A percentile compares a stretch with the other conserved stretches of the same genome.
Conservation (phyloP, 192 early-diverging fungal genomes). For the Backusella circina region DNA sequence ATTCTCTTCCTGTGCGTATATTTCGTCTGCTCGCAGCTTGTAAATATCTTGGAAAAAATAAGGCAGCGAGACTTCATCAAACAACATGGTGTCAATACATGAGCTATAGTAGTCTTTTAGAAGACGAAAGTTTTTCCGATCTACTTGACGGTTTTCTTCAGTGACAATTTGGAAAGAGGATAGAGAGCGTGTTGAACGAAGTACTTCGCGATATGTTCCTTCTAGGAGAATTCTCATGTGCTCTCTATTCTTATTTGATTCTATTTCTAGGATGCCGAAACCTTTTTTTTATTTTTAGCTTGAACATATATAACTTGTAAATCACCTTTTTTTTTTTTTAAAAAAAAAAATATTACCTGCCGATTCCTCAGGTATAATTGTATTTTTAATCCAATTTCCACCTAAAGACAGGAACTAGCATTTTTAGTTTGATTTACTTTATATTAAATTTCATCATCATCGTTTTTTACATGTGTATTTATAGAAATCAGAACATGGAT, state of each 20-base stretch:
- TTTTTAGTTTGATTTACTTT: not conserved
- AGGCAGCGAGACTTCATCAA: not conserved
- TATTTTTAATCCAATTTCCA: conserved; percentile 49
- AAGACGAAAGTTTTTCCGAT: conserved; percentile 52
- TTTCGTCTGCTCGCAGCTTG: not conserved
- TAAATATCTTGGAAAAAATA: not conserved
- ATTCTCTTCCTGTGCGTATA: not conserved
- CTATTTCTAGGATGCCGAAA: not conserved
- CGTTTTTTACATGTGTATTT: conserved; percentile 52
- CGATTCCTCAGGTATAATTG: conserved; percentile 62
- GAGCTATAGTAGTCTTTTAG: conserved; percentile 52
- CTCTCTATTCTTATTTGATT: conserved; percentile 5
- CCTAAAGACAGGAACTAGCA: conserved; percentile 25
- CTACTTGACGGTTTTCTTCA: conserved; percentile 15
- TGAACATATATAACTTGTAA: not conserved
- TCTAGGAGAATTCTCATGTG: not conserved
- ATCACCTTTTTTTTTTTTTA: not conserved
- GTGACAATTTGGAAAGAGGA: not conserved
- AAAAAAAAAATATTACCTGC: conserved; percentile 22
- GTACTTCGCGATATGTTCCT: not conserved
- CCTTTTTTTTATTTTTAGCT: not conserved
- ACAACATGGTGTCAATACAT: conserved; percentile 40
- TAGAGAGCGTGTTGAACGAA: not conserved
- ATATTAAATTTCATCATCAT: not conserved
- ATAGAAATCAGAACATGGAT: conserved; percentile 72